These are phyloP conservation scores for Phialophora macrospora DNA, from an alignment of 2,329 filamentous ascomycete genomes.

Conservation along the genomic window DNA sequence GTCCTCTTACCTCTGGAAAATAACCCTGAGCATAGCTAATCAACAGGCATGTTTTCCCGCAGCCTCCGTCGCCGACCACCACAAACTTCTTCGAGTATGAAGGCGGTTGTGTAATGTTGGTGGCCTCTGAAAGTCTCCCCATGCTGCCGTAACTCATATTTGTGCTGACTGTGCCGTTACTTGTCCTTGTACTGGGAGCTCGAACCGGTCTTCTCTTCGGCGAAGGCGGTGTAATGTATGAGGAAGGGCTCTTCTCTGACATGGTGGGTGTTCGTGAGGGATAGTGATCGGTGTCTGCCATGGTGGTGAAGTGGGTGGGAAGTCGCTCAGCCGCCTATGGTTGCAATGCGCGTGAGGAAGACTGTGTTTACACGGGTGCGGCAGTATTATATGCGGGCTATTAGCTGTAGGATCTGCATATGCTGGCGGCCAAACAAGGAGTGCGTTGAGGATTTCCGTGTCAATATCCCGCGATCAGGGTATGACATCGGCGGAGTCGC, in stretches of 20 bases:
- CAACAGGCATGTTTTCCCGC: slow-evolving; percentile 96
- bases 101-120: slow-evolving; percentile 86
- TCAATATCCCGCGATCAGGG: slow-evolving; percentile 9
- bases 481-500: slow-evolving; percentile 16
- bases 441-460: slow-evolving; percentile 12
- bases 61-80: slow-evolving; percentile 95
- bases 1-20: slow-evolving; percentile 83
- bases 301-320: slow-evolving; percentile 24
- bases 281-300: slow-evolving; percentile 27
- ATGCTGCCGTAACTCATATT: slow-evolving; percentile 73
- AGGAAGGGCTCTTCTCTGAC: slow-evolving; percentile 37
- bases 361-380: slow-evolving; percentile 16
- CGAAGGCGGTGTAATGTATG: slow-evolving; percentile 40
- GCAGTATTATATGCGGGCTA: slow-evolving; percentile 30
- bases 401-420: slow-evolving; percentile 18
- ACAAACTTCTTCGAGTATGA: slow-evolving; percentile 99
- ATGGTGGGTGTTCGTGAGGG: slow-evolving; percentile 35
- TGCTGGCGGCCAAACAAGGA: slow-evolving; percentile 16
- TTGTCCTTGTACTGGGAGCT: slow-evolving; percentile 66
- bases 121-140: slow-evolving; percentile 76
- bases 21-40: slow-evolving; percentile 99
- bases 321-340: neutral
- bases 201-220: slow-evolving; percentile 55
- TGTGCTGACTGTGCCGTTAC: slow-evolving; percentile 89
- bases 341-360: slow-evolving; percentile 2